Evolutionary conservation across 305 asterid species (phyloP).

Genomic region (Fraxinus latifolia): DNA sequence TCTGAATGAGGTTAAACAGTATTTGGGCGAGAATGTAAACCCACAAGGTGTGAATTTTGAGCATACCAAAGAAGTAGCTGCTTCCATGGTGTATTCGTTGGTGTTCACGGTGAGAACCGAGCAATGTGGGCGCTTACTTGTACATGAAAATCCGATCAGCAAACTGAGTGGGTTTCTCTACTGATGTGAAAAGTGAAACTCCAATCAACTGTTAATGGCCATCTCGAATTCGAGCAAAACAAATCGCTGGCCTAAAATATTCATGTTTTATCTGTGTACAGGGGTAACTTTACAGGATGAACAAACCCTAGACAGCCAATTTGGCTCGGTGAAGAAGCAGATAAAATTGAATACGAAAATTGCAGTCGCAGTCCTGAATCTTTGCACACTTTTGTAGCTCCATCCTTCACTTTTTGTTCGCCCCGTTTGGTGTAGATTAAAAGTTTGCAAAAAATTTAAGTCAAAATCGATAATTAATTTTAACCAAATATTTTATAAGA

Average conservation of each 20-base stretch:
- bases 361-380: neutral
- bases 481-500: too few relatives aligned
- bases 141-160: neutral
- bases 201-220: neutral
- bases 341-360: neutral
- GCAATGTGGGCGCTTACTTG: neutral
- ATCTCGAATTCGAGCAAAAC: neutral
- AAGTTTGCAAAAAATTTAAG: neutral
- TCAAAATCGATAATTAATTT: neutral
- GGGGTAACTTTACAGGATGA: neutral
- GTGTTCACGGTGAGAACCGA: neutral
- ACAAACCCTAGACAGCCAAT: neutral
- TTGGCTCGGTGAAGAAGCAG: neutral
- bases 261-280: neutral
- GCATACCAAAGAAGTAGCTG: conserved; percentile 41
- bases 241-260: neutral
- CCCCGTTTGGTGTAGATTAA: neutral
- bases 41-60: conserved; percentile 52
- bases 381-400: neutral
- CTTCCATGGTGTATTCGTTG: conserved; percentile 42
- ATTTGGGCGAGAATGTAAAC: conserved; percentile 18
- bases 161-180: neutral
- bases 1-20: conserved; percentile 32
- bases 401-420: neutral
- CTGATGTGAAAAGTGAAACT: neutral